Conservation (phyloP, 2,329 filamentous ascomycete genomes). For the Aureobasidium sp. region DNA sequence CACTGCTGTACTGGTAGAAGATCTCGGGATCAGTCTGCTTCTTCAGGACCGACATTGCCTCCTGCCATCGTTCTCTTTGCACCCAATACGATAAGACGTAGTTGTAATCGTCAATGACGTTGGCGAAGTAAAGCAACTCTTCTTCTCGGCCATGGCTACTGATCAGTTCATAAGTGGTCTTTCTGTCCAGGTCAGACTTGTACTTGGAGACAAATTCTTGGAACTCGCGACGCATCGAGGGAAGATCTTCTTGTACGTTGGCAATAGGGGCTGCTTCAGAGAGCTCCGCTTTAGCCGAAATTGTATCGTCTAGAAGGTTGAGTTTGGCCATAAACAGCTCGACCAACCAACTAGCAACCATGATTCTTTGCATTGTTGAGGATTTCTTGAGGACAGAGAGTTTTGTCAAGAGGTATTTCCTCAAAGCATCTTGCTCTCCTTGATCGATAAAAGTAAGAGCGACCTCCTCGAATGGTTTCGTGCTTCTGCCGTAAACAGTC, state of each 20-base stretch:
- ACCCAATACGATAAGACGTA: constrained; percentile 97
- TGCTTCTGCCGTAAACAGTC: constrained; percentile 85
- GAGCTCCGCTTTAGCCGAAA: constrained; percentile 78
- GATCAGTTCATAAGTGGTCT: constrained; percentile 91
- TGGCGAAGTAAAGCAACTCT: constrained; percentile 86
- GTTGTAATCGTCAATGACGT: constrained; percentile 80
- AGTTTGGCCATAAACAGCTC: constrained; percentile 97
- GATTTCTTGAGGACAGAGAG: constrained; percentile 73
- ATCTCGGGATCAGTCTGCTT: constrained; percentile 86
- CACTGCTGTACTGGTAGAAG: constrained; percentile 93
- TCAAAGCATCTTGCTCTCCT: constrained; percentile 78
- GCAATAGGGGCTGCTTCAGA: constrained; percentile 52
- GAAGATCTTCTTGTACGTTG: constrained; percentile 64
- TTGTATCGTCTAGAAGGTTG: constrained; percentile 87
- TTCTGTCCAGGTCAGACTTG: constrained; percentile 78
- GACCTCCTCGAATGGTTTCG: constrained; percentile 94
- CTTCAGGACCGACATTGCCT: constrained; percentile 81
- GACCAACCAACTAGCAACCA: constrained; percentile 91
- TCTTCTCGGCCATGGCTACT: constrained; percentile 91
- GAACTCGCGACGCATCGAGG: constrained; percentile 65
- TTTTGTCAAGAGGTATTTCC: constrained; percentile 83
- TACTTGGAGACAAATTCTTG: constrained; percentile 81
- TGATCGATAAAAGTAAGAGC: constrained; percentile 85
- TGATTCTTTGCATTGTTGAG: constrained; percentile 82
- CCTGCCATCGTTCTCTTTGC: constrained; percentile 83